These are phyloP conservation scores for Suillus lakei DNA, from an alignment of 768 basidiomycete genomes.

Conservation along the genomic window DNA sequence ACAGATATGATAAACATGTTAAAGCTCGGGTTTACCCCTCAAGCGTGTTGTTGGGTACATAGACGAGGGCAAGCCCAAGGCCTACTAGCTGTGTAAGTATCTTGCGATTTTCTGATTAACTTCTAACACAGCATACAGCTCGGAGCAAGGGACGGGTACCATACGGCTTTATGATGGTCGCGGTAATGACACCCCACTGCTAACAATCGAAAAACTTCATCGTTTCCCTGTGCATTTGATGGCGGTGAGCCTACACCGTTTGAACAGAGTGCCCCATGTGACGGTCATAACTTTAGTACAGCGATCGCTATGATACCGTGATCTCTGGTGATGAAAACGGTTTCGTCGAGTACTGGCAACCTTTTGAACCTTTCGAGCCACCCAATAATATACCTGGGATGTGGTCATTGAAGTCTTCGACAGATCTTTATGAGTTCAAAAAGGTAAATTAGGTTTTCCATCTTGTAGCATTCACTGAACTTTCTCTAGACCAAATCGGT, in stretches of 20 bases:
- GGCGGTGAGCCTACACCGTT: conserved; percentile 57
- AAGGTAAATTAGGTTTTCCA: conserved; percentile 58
- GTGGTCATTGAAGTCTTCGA: conserved; percentile 91
- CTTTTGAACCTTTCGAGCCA: conserved; percentile 82
- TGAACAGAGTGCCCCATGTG: conserved; percentile 1
- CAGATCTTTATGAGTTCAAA: conserved; percentile 97
- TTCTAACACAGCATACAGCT: conserved; percentile 49
- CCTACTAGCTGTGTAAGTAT: conserved; percentile 83
- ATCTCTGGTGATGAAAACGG: conserved; percentile 94
- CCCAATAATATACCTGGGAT: conserved; percentile 79
- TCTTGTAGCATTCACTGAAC: conserved; percentile 8
- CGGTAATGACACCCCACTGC: conserved; percentile 78
- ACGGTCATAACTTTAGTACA: conserved; percentile 62
- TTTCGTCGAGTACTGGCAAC: conserved; percentile 97
- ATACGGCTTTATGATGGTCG: conserved; percentile 94
- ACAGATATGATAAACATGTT: conserved; percentile 99
- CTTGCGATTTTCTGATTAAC: conserved; percentile 10
- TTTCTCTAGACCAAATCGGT: conserved; percentile 78
- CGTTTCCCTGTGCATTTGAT: conserved; percentile 90
- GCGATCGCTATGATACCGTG: conserved; percentile 87
- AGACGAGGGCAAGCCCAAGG: conserved; percentile 84
- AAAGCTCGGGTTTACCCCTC: conserved; percentile 84
- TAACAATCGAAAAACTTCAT: conserved; percentile 80
- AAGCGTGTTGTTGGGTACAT: conserved; percentile 96
- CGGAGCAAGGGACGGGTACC: conserved; percentile 72